Conservation (phyloP, 371 early-diverging fungal species). For the Apophysomyces elegans region DNA sequence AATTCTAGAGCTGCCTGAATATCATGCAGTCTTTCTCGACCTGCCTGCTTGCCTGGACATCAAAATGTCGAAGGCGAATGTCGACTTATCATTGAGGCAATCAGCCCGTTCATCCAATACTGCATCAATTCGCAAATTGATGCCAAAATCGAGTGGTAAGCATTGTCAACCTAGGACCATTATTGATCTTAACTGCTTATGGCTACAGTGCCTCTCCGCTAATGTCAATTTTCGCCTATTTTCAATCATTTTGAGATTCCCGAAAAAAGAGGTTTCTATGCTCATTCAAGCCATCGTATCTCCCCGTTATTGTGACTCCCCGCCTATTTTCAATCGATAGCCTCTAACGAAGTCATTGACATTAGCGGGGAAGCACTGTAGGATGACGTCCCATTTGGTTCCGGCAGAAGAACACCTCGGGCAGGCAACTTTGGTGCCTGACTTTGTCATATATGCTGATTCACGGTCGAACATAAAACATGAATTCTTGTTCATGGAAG, state of each 20-base stretch:
- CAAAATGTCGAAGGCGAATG: background rate
- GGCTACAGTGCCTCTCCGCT: no score
- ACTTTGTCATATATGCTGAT: slow-evolving; percentile 20
- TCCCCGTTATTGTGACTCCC: no score
- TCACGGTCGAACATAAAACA: slow-evolving; percentile 12
- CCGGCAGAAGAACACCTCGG: slow-evolving; percentile 16
- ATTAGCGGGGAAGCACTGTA: no score
- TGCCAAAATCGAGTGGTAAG: background rate
- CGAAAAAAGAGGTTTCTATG: no score
- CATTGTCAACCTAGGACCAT: background rate
- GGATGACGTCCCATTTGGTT: no score
- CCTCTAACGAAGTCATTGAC: no score
- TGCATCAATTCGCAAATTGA: background rate
- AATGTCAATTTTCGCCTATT: no score
- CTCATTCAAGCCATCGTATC: no score
- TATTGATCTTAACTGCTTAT: no score
- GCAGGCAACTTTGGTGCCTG: slow-evolving; percentile 22
- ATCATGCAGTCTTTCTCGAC: background rate
- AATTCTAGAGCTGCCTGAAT: no score
- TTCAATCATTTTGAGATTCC: no score
- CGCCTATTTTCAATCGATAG: no score
- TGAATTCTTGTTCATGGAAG: slow-evolving; percentile 29
- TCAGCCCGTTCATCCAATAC: background rate
- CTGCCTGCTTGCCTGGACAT: background rate
- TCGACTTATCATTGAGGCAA: background rate